Evolutionary conservation across 2,329 filamentous ascomycete species (phyloP).

Genomic region (Xylariaceae sp.): DNA sequence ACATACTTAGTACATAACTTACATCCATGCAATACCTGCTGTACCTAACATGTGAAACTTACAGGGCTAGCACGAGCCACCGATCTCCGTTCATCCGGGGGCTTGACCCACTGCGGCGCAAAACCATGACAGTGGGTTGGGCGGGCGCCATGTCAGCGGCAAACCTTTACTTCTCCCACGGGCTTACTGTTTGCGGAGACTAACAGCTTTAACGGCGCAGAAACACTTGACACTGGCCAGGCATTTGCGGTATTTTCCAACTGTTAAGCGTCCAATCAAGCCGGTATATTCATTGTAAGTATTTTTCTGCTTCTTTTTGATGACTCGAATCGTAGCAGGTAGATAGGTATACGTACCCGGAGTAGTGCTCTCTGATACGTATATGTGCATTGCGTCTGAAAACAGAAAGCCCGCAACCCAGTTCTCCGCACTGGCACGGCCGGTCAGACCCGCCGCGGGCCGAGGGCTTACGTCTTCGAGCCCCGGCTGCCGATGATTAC

Average conservation of each 20-base stretch:
- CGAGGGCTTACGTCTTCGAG: slow-evolving; percentile 15
- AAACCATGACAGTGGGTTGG: not conserved
- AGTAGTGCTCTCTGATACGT: not conserved
- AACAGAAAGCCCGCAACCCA: slow-evolving; percentile 5
- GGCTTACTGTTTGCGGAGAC: not conserved
- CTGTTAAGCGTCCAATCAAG: not conserved
- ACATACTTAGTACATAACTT: too few species aligned
- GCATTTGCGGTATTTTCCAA: not conserved
- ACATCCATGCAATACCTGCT: not conserved
- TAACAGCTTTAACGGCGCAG: not conserved
- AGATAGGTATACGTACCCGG: not conserved
- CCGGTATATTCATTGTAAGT: not conserved
- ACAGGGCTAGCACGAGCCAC: not conserved
- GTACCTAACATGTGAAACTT: not conserved
- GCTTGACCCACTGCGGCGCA: not conserved
- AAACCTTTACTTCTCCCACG: not conserved
- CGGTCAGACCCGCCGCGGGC: slow-evolving; percentile 17
- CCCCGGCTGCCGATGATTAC: slow-evolving; percentile 24
- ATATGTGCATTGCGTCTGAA: slow-evolving; percentile 1
- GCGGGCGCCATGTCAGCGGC: not conserved
- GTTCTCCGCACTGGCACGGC: slow-evolving; percentile 14
- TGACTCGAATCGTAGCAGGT: not conserved
- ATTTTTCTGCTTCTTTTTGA: not conserved
- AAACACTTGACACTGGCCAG: not conserved
- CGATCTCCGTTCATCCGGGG: not conserved